These are phyloP conservation scores for Fusarium siculi DNA, from an alignment of 2,329 filamentous ascomycete species.

Conservation along the genomic window DNA sequence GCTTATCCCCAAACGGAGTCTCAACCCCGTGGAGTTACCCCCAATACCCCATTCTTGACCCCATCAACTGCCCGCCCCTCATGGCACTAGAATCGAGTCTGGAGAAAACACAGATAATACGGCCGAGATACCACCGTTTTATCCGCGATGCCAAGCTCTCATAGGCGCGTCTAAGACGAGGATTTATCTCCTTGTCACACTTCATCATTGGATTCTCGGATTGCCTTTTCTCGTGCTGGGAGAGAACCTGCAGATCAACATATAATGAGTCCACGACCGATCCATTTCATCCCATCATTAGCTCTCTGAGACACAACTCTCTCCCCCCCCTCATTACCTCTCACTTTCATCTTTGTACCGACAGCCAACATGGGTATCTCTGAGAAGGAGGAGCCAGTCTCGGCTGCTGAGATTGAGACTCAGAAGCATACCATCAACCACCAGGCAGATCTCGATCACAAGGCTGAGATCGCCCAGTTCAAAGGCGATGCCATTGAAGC, in stretches of 20 bases:
- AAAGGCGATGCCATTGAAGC: slow-evolving; percentile 4
- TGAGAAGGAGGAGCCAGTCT: neutral
- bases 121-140: neutral
- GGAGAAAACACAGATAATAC: neutral
- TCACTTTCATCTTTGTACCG: neutral
- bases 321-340: neutral
- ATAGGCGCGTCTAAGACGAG: slow-evolving; percentile 2
- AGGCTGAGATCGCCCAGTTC: neutral
- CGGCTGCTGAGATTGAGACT: neutral
- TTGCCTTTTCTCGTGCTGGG: neutral
- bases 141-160: neutral
- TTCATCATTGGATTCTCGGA: neutral
- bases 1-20: neutral
- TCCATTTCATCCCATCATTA: neutral
- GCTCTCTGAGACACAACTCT: neutral
- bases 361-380: neutral
- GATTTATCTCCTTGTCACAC: neutral
- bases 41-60: neutral
- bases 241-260: neutral
- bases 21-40: neutral
- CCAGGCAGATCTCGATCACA: neutral
- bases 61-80: neutral
- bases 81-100: neutral
- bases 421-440: neutral
- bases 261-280: neutral